Evolutionary conservation across 805 yeast species (phyloP).

Genomic region (Wickerhamomyces silvicola): DNA sequence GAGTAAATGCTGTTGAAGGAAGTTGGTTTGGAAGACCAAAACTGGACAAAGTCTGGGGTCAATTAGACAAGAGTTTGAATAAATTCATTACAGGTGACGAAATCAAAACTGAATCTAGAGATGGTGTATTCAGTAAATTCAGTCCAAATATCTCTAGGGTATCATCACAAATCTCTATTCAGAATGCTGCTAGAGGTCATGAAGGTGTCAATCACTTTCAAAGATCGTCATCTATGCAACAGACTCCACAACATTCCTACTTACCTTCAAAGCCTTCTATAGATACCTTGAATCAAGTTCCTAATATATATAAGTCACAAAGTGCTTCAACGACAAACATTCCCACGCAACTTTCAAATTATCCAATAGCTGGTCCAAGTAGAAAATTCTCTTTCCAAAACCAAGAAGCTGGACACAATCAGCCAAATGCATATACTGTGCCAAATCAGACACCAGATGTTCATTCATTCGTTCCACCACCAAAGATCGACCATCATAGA

Average conservation of each 20-base stretch:
- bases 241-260: background rate
- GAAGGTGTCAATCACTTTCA: conserved; percentile 13
- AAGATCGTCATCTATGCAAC: conserved; percentile 13
- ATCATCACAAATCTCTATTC: conserved; percentile 23
- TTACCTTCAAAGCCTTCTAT: too few relatives aligned
- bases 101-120: conserved; percentile 27
- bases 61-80: conserved; percentile 70
- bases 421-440: background rate
- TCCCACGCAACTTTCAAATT: too few relatives aligned
- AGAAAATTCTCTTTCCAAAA: too few relatives aligned
- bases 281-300: conserved; percentile 4
- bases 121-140: conserved; percentile 63
- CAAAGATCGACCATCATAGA: conserved; percentile 1
- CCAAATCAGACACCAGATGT: conserved; percentile 1
- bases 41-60: conserved; percentile 84
- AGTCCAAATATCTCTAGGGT: conserved; percentile 64
- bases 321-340: too few relatives aligned
- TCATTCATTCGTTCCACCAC: conserved; percentile 5
- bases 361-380: too few relatives aligned
- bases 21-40: conserved; percentile 80
- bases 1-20: conserved; percentile 40
- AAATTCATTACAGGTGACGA: conserved; percentile 88
- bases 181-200: conserved; percentile 4
- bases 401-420: background rate
- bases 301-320: too few relatives aligned